Percentiles rank a stretch among this genome's conserved stretches.
These are phyloP conservation scores for Conticribra weissflogii DNA, from an alignment of 108 stramenopile species.

Conservation along the genomic window DNA sequence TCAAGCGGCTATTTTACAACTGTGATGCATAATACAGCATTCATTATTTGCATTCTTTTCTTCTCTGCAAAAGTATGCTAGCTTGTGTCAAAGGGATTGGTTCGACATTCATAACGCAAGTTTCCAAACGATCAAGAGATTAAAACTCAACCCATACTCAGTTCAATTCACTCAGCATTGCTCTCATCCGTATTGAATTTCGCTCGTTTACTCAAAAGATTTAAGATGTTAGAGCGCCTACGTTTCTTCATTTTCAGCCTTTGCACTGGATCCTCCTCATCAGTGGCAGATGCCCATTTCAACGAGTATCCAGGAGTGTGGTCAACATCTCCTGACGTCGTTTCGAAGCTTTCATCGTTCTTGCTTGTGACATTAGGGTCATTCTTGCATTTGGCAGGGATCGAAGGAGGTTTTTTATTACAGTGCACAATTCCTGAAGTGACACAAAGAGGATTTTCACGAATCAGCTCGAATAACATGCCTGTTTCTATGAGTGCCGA, in stretches of 20 bases:
- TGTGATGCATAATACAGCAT: too few relatives aligned
- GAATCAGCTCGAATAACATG: constrained; percentile 36
- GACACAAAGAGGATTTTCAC: constrained; percentile 40
- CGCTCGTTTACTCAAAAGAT: neutral
- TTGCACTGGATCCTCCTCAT: neutral
- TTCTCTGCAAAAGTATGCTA: too few relatives aligned
- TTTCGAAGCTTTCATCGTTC: neutral
- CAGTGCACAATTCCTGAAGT: constrained; percentile 3
- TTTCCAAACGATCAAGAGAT: too few relatives aligned
- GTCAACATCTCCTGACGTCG: neutral
- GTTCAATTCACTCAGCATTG: neutral
- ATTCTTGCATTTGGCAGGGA: neutral
- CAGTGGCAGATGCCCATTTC: neutral
- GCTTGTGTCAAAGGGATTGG: too few relatives aligned
- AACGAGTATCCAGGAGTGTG: neutral
- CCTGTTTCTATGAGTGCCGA: constrained; percentile 28
- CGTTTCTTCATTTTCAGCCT: neutral
- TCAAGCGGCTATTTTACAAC: too few relatives aligned
- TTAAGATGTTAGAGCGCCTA: neutral
- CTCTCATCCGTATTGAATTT: neutral
- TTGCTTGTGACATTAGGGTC: neutral
- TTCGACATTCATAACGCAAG: too few relatives aligned
- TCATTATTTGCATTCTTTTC: too few relatives aligned
- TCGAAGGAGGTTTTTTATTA: neutral
- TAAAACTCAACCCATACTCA: too few relatives aligned